Evolutionary conservation across 345 rosid genomes (phyloP).

Genomic region (Balakata baccata): DNA sequence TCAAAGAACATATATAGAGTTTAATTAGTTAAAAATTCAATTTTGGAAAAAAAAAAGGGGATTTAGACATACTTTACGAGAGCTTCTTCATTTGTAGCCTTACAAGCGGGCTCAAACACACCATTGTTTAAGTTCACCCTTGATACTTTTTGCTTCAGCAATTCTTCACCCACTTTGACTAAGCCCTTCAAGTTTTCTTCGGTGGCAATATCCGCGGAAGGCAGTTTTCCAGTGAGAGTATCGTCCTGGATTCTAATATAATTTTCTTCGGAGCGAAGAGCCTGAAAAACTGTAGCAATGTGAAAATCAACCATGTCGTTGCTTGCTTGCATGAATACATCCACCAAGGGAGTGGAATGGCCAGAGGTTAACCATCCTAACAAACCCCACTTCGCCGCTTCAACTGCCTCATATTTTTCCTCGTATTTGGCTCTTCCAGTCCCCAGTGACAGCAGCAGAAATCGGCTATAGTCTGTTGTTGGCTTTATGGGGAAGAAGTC

Average conservation of each 20-base stretch:
- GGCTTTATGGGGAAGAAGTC: conserved; percentile 45
- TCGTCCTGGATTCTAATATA: conserved; percentile 51
- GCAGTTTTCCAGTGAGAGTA: conserved; percentile 45
- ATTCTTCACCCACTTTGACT: conserved; percentile 42
- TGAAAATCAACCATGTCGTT: conserved; percentile 63
- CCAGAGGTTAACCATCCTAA: conserved; percentile 57
- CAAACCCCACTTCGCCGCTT: conserved; percentile 61
- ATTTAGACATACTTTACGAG: conserved; percentile 39
- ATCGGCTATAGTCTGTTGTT: conserved; percentile 44
- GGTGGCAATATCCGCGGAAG: conserved; percentile 59
- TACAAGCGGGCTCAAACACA: conserved; percentile 26
- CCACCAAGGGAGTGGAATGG: conserved; percentile 50
- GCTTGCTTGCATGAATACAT: conserved; percentile 59
- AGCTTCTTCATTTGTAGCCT: conserved; percentile 52
- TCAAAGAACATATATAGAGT: not conserved
- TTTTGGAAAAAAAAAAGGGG: not conserved
- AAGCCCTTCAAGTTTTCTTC: conserved; percentile 44
- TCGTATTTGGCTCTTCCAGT: conserved; percentile 41
- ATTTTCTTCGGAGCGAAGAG: conserved; percentile 43
- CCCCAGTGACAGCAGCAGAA: conserved; percentile 61
- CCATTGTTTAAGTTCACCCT: conserved; percentile 53
- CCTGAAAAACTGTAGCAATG: conserved; percentile 44
- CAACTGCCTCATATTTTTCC: conserved; percentile 38
- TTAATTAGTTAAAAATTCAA: not conserved
- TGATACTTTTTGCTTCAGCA: conserved; percentile 50